Evolutionary conservation across 2,329 filamentous ascomycete species (phyloP), one percentile per base, ranked within the genome.

Genomic region (Calonectria pteridis): DNA sequence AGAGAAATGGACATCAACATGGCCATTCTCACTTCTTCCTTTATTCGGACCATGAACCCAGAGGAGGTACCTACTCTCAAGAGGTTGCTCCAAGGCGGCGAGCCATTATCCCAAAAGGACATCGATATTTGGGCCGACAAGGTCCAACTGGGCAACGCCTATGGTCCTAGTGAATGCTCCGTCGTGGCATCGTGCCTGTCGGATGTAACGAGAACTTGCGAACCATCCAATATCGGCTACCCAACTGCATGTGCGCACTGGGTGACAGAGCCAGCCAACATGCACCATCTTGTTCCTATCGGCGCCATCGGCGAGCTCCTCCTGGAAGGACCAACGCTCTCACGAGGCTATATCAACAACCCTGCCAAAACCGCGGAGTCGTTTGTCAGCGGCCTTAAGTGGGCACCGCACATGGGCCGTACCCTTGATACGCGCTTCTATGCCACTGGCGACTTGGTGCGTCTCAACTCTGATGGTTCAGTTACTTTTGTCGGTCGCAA

Each of bases 401-500:
- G 55, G 55, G 33, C 35, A 10, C n/a, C 33, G 23, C 35, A 23
- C 16, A 37, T 43, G 33, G 33, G 33, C 13, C 33, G 33, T n/a
- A n/a, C 18, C 26, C 6, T 23, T 13, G 37, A 62, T n/a, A 37
- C 33, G 14, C 33, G 55, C n/a, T 62, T 77, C 1, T 89, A 89
- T 77, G 86, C 85, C 72, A 89, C 88, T 0, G 88, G 88, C 7
- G 88, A 89, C 73, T 80, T 89, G 26, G 88, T 82, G 1, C 82
- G 77, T 49, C 87, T 87, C 40, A 76, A 83, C 26, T 78, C 80
- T 0, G 83, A 88, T 69, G 85, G 86, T 0, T 77, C 76, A 6
- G 77, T 89, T 11, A 71, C 82, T 0, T 89, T 86, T 53, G 75
- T 89, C 43, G 89, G 89, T 23, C 85, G 91, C 10, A 90, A 90